Percentiles rank a stretch among this genome's conserved stretches.
Conservation (phyloP, 208 protist species). For the Trypanosoma scelopori region DNA sequence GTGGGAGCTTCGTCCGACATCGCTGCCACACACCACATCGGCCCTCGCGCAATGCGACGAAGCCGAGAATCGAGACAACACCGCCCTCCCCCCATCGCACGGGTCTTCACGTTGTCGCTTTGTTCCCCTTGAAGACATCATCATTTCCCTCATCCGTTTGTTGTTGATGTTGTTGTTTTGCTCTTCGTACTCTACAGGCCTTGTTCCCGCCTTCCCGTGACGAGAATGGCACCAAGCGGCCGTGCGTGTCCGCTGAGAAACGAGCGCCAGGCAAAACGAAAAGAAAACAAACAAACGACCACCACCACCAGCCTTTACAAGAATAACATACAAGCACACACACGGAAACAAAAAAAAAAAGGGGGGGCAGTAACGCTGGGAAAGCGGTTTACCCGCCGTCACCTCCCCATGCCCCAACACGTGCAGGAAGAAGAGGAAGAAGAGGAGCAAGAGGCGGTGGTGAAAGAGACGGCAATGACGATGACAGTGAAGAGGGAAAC, state of each 20-base stretch:
- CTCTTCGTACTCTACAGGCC: no score
- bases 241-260: no score
- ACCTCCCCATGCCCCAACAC: neutral
- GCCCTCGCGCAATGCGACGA: neutral
- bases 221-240: no score
- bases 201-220: no score
- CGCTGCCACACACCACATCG: neutral
- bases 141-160: neutral
- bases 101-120: slow-evolving; percentile 38
- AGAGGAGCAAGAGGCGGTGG: slow-evolving; percentile 10
- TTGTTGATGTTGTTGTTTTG: no score
- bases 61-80: neutral
- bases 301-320: no score
- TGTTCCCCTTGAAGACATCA: slow-evolving; percentile 10
- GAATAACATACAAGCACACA: no score
- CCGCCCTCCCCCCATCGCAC: slow-evolving; percentile 1
- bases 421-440: slow-evolving; percentile 20
- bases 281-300: no score
- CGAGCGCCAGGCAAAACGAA: no score
- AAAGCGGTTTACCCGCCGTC: no score
- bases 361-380: slow-evolving; percentile 7
- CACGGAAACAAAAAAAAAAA: slow-evolving; percentile 16
- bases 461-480: slow-evolving; percentile 19
- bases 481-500: slow-evolving; percentile 19
- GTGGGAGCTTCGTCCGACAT: no score